Evolutionary conservation across 2,329 filamentous ascomycete species (phyloP), one percentile per base, ranked within the genome.

Genomic region (Colletotrichum filicis): DNA sequence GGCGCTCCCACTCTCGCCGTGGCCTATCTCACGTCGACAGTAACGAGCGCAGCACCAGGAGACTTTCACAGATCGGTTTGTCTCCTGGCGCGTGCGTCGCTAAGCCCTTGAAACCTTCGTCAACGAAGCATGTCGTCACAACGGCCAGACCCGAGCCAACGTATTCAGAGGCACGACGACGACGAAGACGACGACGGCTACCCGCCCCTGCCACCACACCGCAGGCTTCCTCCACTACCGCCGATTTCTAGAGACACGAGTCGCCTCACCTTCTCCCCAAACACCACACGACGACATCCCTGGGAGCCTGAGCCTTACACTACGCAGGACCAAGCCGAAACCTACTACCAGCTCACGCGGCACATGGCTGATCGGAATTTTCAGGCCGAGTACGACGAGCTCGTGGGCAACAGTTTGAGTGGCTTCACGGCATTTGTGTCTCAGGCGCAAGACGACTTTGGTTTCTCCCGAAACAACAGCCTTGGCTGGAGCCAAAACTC

Each of bases 221-320:
- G 79, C 30, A 75, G 79, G 69, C 75, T 83, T 5, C 80, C 82
- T 14, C 78, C 81, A 30, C 76, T 83, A 26, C 79, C 81, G 24
- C 49, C 61, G 28, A 53, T 71, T 22, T 53, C 65, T 37, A 22
- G 64, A 30, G 53, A 58, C 60, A 68, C 63, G 8, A 49, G 42
- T 8, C 46, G 58, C 42, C 24, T 58, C 32, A 53, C 46, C 64
- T 35, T 70, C 64, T 55, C 65, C 59, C 24, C 61, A 24, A 42
- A 19, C 42, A n/a, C 42, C 42, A 42, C 64, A 62, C 56, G 60
- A n/a, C 69, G 69, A 55, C 64, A 37, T 19, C 70, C 61, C 9
- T 69, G 70, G 70, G 69, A 68, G 63, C 62, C 61, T 22, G 63
- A 69, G 24, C 55, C 53, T 28, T 28, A 58, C 62, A 19, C 68